These are phyloP conservation scores for Brachypodium distachyon DNA, from an alignment of 202 grass and related monocot species.

Conservation along the genomic window DNA sequence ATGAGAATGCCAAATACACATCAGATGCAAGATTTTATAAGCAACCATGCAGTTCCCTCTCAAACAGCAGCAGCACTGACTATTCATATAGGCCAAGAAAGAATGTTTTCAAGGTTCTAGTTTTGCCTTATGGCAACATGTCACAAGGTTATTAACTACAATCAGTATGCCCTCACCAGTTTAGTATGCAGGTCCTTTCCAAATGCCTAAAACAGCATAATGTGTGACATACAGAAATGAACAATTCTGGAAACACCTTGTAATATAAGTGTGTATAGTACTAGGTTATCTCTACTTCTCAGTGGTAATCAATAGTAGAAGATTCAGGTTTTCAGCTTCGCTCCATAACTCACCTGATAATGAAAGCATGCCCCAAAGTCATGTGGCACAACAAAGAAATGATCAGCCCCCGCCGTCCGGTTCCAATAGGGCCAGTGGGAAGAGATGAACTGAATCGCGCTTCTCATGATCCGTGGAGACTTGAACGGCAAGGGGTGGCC, in stretches of 20 bases:
- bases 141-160: no score
- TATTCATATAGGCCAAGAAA: no score
- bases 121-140: no score
- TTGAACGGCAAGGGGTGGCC: slow-evolving; percentile 81
- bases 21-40: background rate
- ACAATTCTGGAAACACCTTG: background rate
- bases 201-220: background rate
- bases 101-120: no score
- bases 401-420: slow-evolving; percentile 71
- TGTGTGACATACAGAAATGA: background rate
- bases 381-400: slow-evolving; percentile 87
- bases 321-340: background rate
- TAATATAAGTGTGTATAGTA: background rate
- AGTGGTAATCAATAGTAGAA: background rate
- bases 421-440: slow-evolving; percentile 91
- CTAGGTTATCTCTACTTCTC: background rate
- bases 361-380: slow-evolving; percentile 96
- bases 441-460: slow-evolving; percentile 71
- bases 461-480: slow-evolving; percentile 85
- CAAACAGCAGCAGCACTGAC: no score
- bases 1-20: background rate
- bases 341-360: slow-evolving; percentile 45
- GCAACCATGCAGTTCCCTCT: background rate
- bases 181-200: background rate
- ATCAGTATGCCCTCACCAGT: no score